phyloP scores from a whole-genome alignment of 208 protist genomes.

The Leishmania braziliensis region DNA sequence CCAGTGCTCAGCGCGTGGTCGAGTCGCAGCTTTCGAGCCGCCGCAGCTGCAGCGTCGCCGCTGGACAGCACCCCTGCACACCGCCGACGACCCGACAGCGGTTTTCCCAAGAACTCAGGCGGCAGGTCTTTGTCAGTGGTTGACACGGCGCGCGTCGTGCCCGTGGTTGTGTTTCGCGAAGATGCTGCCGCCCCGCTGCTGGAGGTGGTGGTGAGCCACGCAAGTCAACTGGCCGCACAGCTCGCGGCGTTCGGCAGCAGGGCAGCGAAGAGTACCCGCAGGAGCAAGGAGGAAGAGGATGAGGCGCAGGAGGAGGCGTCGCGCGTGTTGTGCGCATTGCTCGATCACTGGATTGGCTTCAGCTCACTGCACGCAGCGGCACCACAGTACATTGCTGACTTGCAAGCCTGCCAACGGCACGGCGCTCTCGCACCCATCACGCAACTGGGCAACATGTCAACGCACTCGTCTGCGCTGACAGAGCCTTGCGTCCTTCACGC shows the following conservation, averaged over 20 bases:
- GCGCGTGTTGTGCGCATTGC: constrained; percentile 4
- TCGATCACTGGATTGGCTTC: constrained; percentile 19
- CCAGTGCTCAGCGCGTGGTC: constrained; percentile 13
- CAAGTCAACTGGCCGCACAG: constrained; percentile 12
- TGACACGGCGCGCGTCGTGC: constrained; percentile 17
- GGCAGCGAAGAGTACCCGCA: not conserved
- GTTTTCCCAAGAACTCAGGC: not conserved
- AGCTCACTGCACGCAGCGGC: constrained; percentile 10
- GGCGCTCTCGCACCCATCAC: not conserved
- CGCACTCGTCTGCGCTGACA: constrained; percentile 12
- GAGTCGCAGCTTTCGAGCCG: not conserved
- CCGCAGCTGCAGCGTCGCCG: not conserved
- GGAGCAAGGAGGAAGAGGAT: not conserved
- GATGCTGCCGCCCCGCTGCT: constrained; percentile 22
- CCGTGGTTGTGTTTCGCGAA: constrained; percentile 17
- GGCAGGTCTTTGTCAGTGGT: not conserved
- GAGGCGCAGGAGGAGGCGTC: not conserved
- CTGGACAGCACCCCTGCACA: not conserved
- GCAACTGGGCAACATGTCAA: not conserved
- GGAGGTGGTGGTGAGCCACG: constrained; percentile 25
- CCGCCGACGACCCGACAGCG: not conserved
- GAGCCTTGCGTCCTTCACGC: constrained; percentile 17
- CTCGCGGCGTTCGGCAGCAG: constrained; percentile 9
- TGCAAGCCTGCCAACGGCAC: not conserved
- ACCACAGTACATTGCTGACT: not conserved